Evolutionary conservation across 495 filamentous ascomycete genomes (phyloP).

Genomic region (Trichoderma gamsii): DNA sequence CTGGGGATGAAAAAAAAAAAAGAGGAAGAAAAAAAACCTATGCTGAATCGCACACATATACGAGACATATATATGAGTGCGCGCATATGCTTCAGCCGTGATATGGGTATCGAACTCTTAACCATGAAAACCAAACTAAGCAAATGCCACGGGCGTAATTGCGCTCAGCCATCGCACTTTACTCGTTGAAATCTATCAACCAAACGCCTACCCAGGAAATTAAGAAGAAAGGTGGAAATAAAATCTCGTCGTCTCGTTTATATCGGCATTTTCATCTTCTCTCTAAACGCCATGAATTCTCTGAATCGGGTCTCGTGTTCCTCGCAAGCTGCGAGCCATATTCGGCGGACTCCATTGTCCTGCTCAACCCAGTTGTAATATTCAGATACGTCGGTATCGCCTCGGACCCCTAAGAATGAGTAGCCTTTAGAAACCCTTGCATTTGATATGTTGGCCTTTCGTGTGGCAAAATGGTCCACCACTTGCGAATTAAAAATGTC

Average conservation of each 20-base stretch:
- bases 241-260: constrained; percentile 12
- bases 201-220: not conserved
- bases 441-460: constrained; percentile 49
- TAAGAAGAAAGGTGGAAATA: not conserved
- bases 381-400: constrained; percentile 41
- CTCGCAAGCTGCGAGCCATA: constrained; percentile 61
- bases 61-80: not conserved
- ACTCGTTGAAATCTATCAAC: not conserved
- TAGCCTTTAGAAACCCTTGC: constrained; percentile 32
- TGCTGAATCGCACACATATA: not conserved
- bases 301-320: constrained; percentile 56
- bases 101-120: not conserved
- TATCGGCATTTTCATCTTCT: constrained; percentile 41
- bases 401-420: constrained; percentile 52
- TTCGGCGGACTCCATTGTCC: constrained; percentile 54
- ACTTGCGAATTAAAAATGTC: constrained; percentile 59
- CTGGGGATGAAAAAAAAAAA: not conserved
- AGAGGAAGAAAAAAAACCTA: not conserved
- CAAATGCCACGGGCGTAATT: not conserved
- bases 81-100: not conserved
- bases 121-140: not conserved
- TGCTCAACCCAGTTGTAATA: constrained; percentile 59
- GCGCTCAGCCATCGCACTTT: not conserved
- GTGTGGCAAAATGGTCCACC: constrained; percentile 57
- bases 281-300: constrained; percentile 52